Conservation (phyloP, 1,139 yeast species). For the Yamadazyma mexicana region DNA sequence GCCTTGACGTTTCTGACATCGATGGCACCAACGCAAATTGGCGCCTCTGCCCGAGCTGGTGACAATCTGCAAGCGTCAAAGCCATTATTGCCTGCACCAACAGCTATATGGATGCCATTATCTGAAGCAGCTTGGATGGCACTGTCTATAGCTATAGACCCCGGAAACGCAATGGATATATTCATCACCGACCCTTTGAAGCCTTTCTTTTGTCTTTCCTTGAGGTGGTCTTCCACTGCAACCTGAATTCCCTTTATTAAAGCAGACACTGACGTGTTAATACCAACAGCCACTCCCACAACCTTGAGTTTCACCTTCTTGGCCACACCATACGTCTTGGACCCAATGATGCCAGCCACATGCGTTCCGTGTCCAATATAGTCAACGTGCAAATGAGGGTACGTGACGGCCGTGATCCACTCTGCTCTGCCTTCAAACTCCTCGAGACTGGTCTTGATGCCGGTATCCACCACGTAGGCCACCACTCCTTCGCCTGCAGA, state of each 20-base stretch:
- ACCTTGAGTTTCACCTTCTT: conserved; percentile 75
- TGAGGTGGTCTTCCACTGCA: conserved; percentile 65
- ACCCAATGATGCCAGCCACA: conserved; percentile 84
- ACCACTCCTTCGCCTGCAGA: conserved; percentile 93
- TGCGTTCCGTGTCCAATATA: conserved; percentile 96
- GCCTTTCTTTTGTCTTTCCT: conserved; percentile 57
- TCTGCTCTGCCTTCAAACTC: conserved; percentile 90
- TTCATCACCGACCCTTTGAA: conserved; percentile 86
- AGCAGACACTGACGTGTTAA: conserved; percentile 79
- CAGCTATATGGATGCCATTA: conserved; percentile 81
- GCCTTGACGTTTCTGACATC: conserved; percentile 76
- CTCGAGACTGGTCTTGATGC: conserved; percentile 75
- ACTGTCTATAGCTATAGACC: conserved; percentile 69
- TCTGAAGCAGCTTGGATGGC: conserved; percentile 84
- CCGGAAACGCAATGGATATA: conserved; percentile 89
- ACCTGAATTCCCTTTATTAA: conserved; percentile 79
- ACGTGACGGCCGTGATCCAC: conserved; percentile 92
- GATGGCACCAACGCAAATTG: conserved; percentile 82
- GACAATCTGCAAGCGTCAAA: conserved; percentile 83
- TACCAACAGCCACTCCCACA: conserved; percentile 72
- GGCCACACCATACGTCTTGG: conserved; percentile 75
- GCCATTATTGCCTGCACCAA: conserved; percentile 87
- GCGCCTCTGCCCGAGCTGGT: conserved; percentile 75
- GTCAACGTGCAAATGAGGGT: conserved; percentile 78
- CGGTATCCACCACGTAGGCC: conserved; percentile 88